These are phyloP conservation scores for Vitis rupestris DNA, from an alignment of 164 flowering plant genomes.

Conservation along the genomic window DNA sequence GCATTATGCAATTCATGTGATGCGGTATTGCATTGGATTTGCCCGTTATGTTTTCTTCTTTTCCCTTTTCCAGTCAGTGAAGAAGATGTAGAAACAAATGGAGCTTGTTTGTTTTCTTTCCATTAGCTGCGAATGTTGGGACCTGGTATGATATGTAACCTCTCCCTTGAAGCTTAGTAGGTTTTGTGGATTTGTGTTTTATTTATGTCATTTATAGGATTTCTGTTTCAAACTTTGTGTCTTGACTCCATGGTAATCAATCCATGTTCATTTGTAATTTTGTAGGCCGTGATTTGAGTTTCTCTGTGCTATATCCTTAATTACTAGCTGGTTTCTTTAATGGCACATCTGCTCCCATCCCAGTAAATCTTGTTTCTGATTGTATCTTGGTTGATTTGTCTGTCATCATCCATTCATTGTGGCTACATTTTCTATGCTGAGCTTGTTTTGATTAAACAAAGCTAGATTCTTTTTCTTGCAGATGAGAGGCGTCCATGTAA, in stretches of 20 bases:
- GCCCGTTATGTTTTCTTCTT: not conserved
- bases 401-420: no score
- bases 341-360: not conserved
- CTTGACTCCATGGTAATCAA: constrained; percentile 18
- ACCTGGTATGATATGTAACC: constrained; percentile 22
- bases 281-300: constrained; percentile 13
- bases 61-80: constrained; percentile 4
- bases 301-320: not conserved
- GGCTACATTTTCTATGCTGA: no score
- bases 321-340: not conserved
- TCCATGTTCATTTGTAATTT: constrained; percentile 20
- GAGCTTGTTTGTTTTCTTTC: constrained; percentile 18
- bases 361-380: no score
- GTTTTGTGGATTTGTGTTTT: constrained; percentile 20
- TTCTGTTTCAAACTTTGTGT: constrained; percentile 16
- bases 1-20: not conserved
- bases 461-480: no score
- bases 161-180: constrained; percentile 20
- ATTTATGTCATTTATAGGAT: constrained; percentile 16
- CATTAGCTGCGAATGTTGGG: constrained; percentile 14
- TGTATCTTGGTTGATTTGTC: no score
- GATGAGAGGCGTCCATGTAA: no score
- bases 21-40: not conserved
- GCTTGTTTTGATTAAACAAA: no score
- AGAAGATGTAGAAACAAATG: constrained; percentile 9